Evolutionary conservation across 2,329 filamentous ascomycete species (phyloP), one percentile per base, ranked within the genome.

Genomic region (Pseudogymnoascus sp.): DNA sequence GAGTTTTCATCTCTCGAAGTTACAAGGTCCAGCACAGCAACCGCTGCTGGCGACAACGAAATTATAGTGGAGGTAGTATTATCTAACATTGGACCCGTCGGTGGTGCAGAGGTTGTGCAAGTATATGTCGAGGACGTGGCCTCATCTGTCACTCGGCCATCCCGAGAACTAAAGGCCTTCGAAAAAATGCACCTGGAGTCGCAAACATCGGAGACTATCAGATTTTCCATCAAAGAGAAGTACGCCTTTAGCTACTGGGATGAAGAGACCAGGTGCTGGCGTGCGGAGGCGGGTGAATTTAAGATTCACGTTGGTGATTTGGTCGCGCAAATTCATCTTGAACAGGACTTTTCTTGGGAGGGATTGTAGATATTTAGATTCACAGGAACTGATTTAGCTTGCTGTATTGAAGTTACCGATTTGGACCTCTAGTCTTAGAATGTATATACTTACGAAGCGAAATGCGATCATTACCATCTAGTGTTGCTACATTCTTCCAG

Each of bases 61-160:
- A 26, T 26, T 5, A 47, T 47, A 14, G 11, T 47, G 42, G 42
- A 47, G 12, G 42, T 26, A 26, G 21, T 26, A 12, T 47, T 47
- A n/a, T 47, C 42, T 21, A 47, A 47, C 42, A 26, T 5, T 47
- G 42, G 42, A 5, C 12, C 42, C 12, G 42, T 47, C 42, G 26
- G 21, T 21, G 65, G 65, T 2, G 60, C 65, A 16, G 63, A 64
- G 31, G 68, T 67, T 21, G 63, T 64, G 40, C 64, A 63, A 60
- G 16, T 64, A 14, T 66, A 64, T 42, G 62, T 65, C 16, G 51
- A 51, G n/a, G 67, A 64, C 42, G 64, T 34, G 4, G 42, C 3
- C n/a, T 45, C 21, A 16, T 62, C 65, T 6, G 39, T 54, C 11
- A 14, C 61, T 18, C 54, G 29, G 14, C 61, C 61, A 7, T 60